Conservation (phyloP, 495 filamentous ascomycete genomes). For the Rhizodiscina lignyota region DNA sequence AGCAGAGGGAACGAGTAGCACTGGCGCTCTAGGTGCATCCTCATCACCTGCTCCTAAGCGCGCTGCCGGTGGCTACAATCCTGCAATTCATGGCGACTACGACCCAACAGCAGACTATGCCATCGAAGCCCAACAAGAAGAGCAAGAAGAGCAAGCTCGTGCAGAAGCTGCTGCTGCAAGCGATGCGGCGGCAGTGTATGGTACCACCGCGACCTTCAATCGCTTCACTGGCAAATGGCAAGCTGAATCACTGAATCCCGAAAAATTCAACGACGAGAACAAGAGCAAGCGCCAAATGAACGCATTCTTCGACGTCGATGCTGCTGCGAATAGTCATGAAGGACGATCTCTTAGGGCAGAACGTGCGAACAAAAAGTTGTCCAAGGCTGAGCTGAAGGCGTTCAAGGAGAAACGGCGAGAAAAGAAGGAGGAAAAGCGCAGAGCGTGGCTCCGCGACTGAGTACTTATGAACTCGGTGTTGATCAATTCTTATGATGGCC, state of each 20-base stretch:
- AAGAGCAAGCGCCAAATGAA: slow-evolving; percentile 81
- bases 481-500: neutral
- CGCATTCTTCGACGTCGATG: slow-evolving; percentile 95
- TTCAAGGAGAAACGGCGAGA: slow-evolving; percentile 53
- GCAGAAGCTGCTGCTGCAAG: slow-evolving; percentile 13
- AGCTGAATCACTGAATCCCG: slow-evolving; percentile 40
- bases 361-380: slow-evolving; percentile 72
- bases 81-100: slow-evolving; percentile 88
- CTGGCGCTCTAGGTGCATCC: too few species aligned
- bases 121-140: slow-evolving; percentile 21
- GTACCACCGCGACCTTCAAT: slow-evolving; percentile 64
- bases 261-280: slow-evolving; percentile 73
- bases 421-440: slow-evolving; percentile 85
- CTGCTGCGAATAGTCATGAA: slow-evolving; percentile 84
- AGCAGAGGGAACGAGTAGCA: slow-evolving; percentile 1
- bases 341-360: slow-evolving; percentile 86
- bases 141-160: slow-evolving; percentile 13
- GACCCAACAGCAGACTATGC: slow-evolving; percentile 90
- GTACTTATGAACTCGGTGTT: neutral
- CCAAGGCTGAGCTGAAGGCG: slow-evolving; percentile 61
- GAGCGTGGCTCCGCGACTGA: slow-evolving; percentile 83
- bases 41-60: slow-evolving; percentile 3
- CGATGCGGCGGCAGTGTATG: slow-evolving; percentile 31
- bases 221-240: slow-evolving; percentile 86
- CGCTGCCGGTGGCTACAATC: slow-evolving; percentile 62